Evolutionary conservation across 2,329 filamentous ascomycete genomes (phyloP).

Genomic region (Exophiala viscosa): DNA sequence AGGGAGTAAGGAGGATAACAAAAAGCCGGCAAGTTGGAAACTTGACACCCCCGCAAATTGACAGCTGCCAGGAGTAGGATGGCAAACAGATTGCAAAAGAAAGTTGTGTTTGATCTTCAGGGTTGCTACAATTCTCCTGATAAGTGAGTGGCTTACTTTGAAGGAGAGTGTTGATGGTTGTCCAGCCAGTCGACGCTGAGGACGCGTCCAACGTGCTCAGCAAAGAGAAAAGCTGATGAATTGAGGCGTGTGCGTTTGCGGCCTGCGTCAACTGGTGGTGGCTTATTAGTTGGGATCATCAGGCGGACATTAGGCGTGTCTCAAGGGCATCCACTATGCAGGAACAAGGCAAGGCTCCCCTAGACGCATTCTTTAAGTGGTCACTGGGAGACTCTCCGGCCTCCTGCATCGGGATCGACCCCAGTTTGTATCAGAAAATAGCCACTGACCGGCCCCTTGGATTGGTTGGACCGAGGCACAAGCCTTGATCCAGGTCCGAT

Average conservation of each 20-base stretch:
- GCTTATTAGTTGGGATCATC: background rate
- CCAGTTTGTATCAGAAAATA: background rate
- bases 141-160: background rate
- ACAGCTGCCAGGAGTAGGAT: constrained; percentile 4
- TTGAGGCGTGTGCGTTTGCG: background rate
- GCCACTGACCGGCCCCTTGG: background rate
- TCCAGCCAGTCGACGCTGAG: background rate
- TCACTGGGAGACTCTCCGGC: background rate
- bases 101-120: constrained; percentile 1
- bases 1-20: background rate
- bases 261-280: background rate
- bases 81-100: constrained; percentile 6
- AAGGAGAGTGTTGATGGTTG: background rate
- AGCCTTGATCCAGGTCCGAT: background rate
- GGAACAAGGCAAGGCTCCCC: constrained; percentile 16
- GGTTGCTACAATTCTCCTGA: background rate
- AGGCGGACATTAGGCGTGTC: constrained; percentile 13
- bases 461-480: too few relatives aligned
- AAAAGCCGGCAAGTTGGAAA: background rate
- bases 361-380: background rate
- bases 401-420: constrained; percentile 1
- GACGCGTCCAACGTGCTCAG: background rate
- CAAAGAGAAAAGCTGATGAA: background rate
- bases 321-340: constrained; percentile 7
- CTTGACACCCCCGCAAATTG: constrained; percentile 4